These are phyloP conservation scores for Copromyces sp. DNA, from an alignment of 495 filamentous ascomycete genomes.

Conservation along the genomic window DNA sequence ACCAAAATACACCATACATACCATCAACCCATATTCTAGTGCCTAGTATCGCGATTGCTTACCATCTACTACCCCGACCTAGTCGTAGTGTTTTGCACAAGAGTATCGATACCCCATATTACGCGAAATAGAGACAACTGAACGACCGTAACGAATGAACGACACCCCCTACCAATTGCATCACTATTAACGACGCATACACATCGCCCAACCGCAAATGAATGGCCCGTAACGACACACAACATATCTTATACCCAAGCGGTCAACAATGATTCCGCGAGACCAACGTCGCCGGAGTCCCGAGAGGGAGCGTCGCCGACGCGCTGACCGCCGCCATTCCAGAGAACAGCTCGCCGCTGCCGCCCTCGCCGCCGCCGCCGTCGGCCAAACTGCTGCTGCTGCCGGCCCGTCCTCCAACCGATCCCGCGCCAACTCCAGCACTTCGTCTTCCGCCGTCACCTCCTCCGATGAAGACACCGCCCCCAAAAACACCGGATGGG, in stretches of 20 bases:
- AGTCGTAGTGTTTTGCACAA: background rate
- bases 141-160: slow-evolving; percentile 4
- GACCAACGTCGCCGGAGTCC: slow-evolving; percentile 40
- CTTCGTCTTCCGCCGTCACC: slow-evolving; percentile 31
- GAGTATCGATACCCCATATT: background rate
- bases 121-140: background rate
- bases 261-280: slow-evolving; percentile 26
- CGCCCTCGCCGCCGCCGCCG: slow-evolving; percentile 18
- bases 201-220: slow-evolving; percentile 9
- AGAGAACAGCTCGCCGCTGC: slow-evolving; percentile 35
- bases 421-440: slow-evolving; percentile 29
- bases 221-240: slow-evolving; percentile 14
- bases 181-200: background rate
- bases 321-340: slow-evolving; percentile 36
- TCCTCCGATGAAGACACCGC: slow-evolving; percentile 39
- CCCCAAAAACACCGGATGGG: slow-evolving; percentile 30
- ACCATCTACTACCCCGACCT: background rate
- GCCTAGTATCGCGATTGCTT: background rate
- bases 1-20: background rate
- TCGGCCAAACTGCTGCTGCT: slow-evolving; percentile 22
- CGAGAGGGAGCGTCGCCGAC: slow-evolving; percentile 38
- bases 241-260: slow-evolving; percentile 6
- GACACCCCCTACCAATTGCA: background rate
- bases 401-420: slow-evolving; percentile 19
- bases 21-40: too few relatives aligned